These are phyloP conservation scores for Ascochyta lentis DNA, from an alignment of 2,329 filamentous ascomycete genomes.

Conservation along the genomic window DNA sequence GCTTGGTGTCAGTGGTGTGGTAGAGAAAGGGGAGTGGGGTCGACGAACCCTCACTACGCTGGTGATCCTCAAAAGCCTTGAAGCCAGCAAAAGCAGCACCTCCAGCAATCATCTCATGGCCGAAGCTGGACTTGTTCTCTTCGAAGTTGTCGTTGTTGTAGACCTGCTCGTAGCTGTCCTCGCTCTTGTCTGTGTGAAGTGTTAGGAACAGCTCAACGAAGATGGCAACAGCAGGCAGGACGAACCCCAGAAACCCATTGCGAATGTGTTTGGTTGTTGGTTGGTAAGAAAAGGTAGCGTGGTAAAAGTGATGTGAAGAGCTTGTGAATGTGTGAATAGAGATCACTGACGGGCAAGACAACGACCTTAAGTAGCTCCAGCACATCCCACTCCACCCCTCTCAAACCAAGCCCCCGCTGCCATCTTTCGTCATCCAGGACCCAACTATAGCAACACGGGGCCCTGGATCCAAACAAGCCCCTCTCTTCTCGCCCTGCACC, in stretches of 20 bases:
- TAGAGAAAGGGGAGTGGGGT: background rate
- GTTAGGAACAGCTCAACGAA: background rate
- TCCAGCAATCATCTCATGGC: constrained; percentile 77
- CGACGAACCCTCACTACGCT: constrained; percentile 69
- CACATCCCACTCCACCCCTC: constrained; percentile 1
- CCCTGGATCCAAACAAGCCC: constrained; percentile 21
- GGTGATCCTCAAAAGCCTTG: constrained; percentile 79
- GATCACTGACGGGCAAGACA: background rate
- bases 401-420: constrained; percentile 5
- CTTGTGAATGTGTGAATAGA: background rate
- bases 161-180: constrained; percentile 62
- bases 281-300: background rate
- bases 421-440: constrained; percentile 21
- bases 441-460: constrained; percentile 3
- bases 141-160: constrained; percentile 56
- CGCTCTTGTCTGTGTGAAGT: constrained; percentile 55
- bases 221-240: background rate
- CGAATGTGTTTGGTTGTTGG: constrained; percentile 23
- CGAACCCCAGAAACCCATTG: constrained; percentile 56
- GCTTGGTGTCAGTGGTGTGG: background rate
- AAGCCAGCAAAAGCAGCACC: constrained; percentile 80
- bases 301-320: background rate
- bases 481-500: constrained; percentile 26
- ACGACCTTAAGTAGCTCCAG: constrained; percentile 24
- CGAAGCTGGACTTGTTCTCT: constrained; percentile 67